Conservation (phyloP, 1,139 yeast genomes). For the Yamadazyma blattariae region DNA sequence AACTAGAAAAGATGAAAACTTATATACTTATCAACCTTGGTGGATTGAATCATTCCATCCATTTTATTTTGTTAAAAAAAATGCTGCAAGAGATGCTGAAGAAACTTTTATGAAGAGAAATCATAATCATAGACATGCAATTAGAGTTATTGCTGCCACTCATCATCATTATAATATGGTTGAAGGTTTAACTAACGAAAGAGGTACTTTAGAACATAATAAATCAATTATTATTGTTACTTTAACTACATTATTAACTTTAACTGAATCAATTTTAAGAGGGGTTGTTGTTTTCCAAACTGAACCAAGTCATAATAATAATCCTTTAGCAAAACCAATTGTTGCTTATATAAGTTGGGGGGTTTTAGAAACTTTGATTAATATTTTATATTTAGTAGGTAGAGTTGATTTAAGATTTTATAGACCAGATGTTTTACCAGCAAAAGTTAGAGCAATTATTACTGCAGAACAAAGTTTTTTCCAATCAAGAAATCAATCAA, state of each 20-base stretch:
- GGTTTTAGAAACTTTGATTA: slow-evolving; percentile 32
- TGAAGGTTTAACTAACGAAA: slow-evolving; percentile 38
- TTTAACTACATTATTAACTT: slow-evolving; percentile 31
- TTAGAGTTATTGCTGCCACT: slow-evolving; percentile 44
- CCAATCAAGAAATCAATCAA: slow-evolving; percentile 16
- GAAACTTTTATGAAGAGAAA: slow-evolving; percentile 43
- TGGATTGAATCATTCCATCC: slow-evolving; percentile 45
- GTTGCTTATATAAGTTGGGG: slow-evolving; percentile 42
- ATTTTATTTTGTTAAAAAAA: slow-evolving; percentile 38
- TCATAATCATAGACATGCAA: slow-evolving; percentile 43
- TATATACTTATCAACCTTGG: slow-evolving; percentile 48
- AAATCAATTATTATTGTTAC: slow-evolving; percentile 30
- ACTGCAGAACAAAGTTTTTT: slow-evolving; percentile 40
- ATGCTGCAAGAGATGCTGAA: slow-evolving; percentile 40
- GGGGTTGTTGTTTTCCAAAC: slow-evolving; percentile 32
- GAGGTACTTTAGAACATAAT: slow-evolving; percentile 39
- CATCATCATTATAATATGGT: slow-evolving; percentile 41
- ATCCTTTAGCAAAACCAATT: slow-evolving; percentile 20
- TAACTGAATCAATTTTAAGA: slow-evolving; percentile 31
- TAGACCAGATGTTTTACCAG: slow-evolving; percentile 43
- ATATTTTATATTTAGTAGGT: slow-evolving; percentile 36
- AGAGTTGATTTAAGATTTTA: slow-evolving; percentile 47
- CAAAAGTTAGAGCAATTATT: slow-evolving; percentile 33
- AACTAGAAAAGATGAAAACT: slow-evolving; percentile 38
- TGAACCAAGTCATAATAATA: slow-evolving; percentile 10